These are phyloP conservation scores for Prunus mongolica DNA, from an alignment of 306 rosid genomes.

Conservation along the genomic window DNA sequence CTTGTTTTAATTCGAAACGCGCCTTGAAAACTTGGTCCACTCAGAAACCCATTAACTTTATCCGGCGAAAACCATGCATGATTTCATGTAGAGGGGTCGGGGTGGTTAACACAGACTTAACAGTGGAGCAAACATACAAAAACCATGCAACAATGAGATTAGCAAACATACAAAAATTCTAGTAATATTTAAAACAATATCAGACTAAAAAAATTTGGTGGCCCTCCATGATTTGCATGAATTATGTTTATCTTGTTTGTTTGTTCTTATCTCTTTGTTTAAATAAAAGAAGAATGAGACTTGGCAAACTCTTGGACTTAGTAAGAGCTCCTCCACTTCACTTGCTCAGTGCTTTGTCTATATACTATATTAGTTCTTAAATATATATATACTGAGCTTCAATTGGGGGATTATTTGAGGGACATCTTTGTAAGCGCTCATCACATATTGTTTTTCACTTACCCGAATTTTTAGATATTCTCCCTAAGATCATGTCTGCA, in stretches of 20 bases:
- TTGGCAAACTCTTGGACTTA: constrained; percentile 32
- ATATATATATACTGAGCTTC: background rate
- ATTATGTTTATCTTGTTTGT: background rate
- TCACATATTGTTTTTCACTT: too few relatives aligned
- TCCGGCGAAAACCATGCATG: background rate
- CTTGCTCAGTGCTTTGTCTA: background rate
- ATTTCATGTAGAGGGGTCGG: background rate
- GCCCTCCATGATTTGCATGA: background rate
- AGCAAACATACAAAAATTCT: background rate
- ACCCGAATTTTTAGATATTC: too few relatives aligned
- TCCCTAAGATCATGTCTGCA: fast-evolving
- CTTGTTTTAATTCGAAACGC: background rate
- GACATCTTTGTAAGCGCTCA: too few relatives aligned
- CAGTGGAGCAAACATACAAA: background rate
- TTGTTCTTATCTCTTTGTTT: background rate
- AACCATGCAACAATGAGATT: background rate
- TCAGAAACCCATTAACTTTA: background rate
- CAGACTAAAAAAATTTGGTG: background rate
- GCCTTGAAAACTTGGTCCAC: background rate
- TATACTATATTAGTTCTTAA: background rate
- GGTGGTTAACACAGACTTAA: background rate
- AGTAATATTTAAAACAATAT: background rate
- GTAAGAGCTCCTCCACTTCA: constrained; percentile 16
- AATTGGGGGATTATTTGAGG: too few relatives aligned
- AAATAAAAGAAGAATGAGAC: constrained; percentile 17